Evolutionary conservation across 768 basidiomycete species (phyloP).

Genomic region (Dendrothele bispora): DNA sequence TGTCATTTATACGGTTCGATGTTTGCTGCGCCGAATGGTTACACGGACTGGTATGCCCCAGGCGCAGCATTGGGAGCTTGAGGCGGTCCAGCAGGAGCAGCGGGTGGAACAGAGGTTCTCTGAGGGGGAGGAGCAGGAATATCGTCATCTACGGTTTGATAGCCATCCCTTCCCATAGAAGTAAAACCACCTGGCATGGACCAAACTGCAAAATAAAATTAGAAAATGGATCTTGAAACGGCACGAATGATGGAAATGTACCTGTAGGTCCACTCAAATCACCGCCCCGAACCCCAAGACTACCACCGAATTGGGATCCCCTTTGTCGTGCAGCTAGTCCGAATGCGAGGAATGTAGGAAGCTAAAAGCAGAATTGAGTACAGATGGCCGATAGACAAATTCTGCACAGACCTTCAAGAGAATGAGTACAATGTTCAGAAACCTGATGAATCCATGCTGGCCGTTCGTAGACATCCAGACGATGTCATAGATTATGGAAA

Average conservation of each 20-base stretch:
- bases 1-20: too few species aligned
- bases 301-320: constrained; percentile 52
- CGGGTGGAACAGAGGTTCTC: constrained; percentile 20
- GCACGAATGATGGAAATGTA: too few species aligned
- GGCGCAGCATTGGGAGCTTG: constrained; percentile 27
- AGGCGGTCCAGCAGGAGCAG: constrained; percentile 18
- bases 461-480: constrained; percentile 63
- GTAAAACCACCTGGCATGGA: constrained; percentile 78
- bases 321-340: constrained; percentile 53
- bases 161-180: constrained; percentile 52
- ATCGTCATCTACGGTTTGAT: constrained; percentile 59
- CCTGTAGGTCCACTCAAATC: constrained; percentile 60
- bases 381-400: neutral
- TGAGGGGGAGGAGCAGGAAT: constrained; percentile 22
- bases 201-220: constrained; percentile 51
- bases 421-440: constrained; percentile 55
- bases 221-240: too few species aligned
- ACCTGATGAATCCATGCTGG: constrained; percentile 54
- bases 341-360: constrained; percentile 61
- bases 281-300: constrained; percentile 40
- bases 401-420: constrained; percentile 51
- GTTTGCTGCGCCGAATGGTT: too few species aligned
- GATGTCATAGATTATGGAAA: constrained; percentile 67
- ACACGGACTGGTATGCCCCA: constrained; percentile 44
- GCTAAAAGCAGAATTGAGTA: constrained; percentile 33